Conservation (phyloP, 345 rosid species). For the Aethionema arabicum region DNA sequence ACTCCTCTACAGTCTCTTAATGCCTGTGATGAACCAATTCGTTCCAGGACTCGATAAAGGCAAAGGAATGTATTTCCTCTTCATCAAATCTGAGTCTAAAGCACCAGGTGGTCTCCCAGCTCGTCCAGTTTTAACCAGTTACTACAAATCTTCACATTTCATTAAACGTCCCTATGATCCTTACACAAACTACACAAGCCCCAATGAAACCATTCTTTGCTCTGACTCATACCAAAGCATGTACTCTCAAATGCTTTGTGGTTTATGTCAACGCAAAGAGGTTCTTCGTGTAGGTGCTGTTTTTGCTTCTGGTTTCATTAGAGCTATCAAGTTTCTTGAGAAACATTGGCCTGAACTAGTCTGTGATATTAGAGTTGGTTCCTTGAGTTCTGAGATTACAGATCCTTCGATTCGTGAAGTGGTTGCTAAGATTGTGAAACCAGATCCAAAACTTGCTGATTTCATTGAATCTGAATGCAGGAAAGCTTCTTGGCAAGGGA, state of each 20-base stretch:
- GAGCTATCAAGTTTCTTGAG: slow-evolving; percentile 75
- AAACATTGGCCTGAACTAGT: slow-evolving; percentile 56
- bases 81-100: slow-evolving; percentile 70
- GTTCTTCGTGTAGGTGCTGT: slow-evolving; percentile 82
- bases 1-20: slow-evolving; percentile 61
- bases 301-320: slow-evolving; percentile 79
- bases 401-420: slow-evolving; percentile 58
- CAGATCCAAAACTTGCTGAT: slow-evolving; percentile 61
- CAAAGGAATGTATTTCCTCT: slow-evolving; percentile 77
- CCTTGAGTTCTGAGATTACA: slow-evolving; percentile 49
- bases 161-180: slow-evolving; percentile 65
- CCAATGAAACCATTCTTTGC: slow-evolving; percentile 74
- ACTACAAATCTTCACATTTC: slow-evolving; percentile 71
- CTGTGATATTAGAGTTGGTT: slow-evolving; percentile 54
- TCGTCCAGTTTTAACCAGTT: slow-evolving; percentile 74
- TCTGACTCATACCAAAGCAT: slow-evolving; percentile 76
- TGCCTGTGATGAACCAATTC: slow-evolving; percentile 76
- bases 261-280: slow-evolving; percentile 59
- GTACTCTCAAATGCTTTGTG: slow-evolving; percentile 81
- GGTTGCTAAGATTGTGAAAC: slow-evolving; percentile 59
- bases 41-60: slow-evolving; percentile 71
- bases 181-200: slow-evolving; percentile 79
- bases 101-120: slow-evolving; percentile 71
- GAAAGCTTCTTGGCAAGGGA: slow-evolving; percentile 65
- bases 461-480: slow-evolving; percentile 54